A percentile compares a stretch with the other conserved stretches of the same genome.
Conservation (phyloP, 306 rosid genomes). For the Quercus parvula region DNA sequence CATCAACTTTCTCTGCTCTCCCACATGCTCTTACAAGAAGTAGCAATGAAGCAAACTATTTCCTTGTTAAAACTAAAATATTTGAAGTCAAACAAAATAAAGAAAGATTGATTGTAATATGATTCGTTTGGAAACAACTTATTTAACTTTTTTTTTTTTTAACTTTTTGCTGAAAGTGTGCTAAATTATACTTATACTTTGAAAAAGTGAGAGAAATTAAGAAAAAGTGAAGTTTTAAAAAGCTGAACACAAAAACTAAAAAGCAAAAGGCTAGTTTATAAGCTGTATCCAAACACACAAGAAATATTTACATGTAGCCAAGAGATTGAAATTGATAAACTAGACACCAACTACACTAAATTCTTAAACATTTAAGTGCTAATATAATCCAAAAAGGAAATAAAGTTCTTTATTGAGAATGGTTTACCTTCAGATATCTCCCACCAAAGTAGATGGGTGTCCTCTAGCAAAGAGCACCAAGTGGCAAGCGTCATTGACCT, state of each 20-base stretch:
- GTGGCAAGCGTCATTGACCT: conserved; percentile 63
- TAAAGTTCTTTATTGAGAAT: background rate
- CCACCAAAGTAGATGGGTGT: conserved; percentile 72
- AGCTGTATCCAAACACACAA: too few relatives aligned
- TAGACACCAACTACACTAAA: background rate
- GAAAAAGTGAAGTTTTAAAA: too few relatives aligned
- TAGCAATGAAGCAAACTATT: background rate
- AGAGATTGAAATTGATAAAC: background rate
- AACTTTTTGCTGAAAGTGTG: too few relatives aligned
- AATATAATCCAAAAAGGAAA: background rate
- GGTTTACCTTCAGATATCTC: conserved; percentile 78
- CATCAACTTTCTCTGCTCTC: background rate
- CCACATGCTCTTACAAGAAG: background rate
- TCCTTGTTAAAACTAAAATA: background rate
- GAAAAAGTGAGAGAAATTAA: too few relatives aligned
- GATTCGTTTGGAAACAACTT: too few relatives aligned
- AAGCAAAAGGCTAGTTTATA: too few relatives aligned
- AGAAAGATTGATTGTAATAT: background rate
- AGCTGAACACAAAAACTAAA: too few relatives aligned
- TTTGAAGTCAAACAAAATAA: background rate
- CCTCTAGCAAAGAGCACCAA: conserved; percentile 46
- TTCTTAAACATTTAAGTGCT: background rate
- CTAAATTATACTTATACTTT: too few relatives aligned
- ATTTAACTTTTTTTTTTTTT: too few relatives aligned
- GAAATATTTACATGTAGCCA: background rate